Conservation (phyloP, 345 rosid genomes). For the Ceriops zippeliana region DNA sequence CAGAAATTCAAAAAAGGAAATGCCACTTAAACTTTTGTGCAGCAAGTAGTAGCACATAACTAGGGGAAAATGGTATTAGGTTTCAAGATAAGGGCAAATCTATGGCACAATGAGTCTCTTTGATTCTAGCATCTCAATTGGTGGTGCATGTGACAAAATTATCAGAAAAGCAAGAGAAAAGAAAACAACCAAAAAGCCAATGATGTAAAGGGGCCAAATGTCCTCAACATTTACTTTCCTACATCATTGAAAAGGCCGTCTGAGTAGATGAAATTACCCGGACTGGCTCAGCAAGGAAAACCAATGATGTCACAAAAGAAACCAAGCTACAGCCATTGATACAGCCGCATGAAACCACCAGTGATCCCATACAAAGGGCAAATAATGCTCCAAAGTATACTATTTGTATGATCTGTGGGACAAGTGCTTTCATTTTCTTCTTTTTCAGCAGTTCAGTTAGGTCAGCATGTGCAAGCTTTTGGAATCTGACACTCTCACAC, state of each 20-base stretch:
- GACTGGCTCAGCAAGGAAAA: conserved; percentile 82
- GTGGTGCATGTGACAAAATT: too few species aligned
- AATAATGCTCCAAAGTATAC: conserved; percentile 69
- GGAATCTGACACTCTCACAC: conserved; percentile 67
- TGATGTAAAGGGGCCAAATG: too few species aligned
- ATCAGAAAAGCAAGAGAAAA: neutral
- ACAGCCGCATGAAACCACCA: conserved; percentile 58
- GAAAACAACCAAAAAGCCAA: too few species aligned
- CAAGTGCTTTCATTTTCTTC: conserved; percentile 87
- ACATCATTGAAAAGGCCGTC: neutral
- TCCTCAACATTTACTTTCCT: too few species aligned
- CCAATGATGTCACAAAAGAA: conserved; percentile 73
- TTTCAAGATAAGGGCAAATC: too few species aligned
- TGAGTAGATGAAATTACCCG: conserved; percentile 49
- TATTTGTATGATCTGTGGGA: conserved; percentile 76
- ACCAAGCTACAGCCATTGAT: conserved; percentile 60
- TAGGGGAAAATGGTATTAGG: too few species aligned
- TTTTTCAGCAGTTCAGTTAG: conserved; percentile 54
- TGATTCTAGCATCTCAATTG: too few species aligned
- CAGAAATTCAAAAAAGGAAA: neutral
- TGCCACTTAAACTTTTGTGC: neutral
- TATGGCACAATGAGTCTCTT: too few species aligned
- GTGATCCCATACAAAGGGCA: conserved; percentile 64
- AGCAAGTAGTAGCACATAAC: too few species aligned
- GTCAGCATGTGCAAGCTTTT: conserved; percentile 65